Conservation (phyloP, 257 asterid species). For the Scutellaria barbata region DNA sequence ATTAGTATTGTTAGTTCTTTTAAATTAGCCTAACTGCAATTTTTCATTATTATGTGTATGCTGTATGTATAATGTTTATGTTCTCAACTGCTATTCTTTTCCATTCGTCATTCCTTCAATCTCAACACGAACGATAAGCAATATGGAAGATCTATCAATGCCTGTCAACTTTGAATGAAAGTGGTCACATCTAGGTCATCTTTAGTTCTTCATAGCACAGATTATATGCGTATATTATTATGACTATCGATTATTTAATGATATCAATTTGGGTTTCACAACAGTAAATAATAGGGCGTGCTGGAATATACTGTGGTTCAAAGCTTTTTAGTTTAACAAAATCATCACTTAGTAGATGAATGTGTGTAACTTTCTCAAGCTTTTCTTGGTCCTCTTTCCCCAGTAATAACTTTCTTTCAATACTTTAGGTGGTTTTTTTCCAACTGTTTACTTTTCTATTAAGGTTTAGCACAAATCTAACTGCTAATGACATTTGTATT, state of each 20-base stretch:
- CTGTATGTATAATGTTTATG: neutral
- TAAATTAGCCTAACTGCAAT: neutral
- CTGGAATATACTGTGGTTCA: neutral
- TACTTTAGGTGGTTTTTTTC: neutral
- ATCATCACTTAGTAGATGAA: neutral
- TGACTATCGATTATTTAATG: neutral
- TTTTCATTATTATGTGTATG: too few species aligned
- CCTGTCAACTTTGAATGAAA: neutral
- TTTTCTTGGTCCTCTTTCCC: too few species aligned
- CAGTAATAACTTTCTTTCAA: neutral
- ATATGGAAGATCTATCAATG: neutral
- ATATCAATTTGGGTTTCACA: neutral
- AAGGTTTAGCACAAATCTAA: conserved; percentile 19
- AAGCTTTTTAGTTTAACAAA: neutral
- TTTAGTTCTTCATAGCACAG: too few species aligned
- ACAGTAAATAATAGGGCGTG: neutral
- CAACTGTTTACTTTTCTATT: neutral
- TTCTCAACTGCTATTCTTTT: neutral
- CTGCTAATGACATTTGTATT: conserved; percentile 12
- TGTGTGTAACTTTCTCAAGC: neutral
- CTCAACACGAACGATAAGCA: neutral
- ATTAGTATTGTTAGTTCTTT: neutral
- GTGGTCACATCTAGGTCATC: too few species aligned
- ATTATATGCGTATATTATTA: too few species aligned
- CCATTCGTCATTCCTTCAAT: neutral